Evolutionary conservation across 495 filamentous ascomycete genomes (phyloP), one percentile per base, ranked within the genome.

Genomic region (Halenospora varia): DNA sequence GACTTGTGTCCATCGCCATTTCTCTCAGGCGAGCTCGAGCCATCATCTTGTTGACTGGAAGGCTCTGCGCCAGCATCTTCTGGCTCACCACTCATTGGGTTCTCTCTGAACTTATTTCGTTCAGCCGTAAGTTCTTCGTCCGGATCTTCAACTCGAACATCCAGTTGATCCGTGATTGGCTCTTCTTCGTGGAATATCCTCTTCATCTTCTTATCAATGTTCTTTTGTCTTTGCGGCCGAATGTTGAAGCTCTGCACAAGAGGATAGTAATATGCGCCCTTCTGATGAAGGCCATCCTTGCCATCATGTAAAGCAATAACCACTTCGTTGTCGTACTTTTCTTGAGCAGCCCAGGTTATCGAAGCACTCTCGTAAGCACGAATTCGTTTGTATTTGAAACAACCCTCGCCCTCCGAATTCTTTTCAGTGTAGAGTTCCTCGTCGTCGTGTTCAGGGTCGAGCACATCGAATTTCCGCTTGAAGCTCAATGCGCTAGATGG

Each of bases 221-320:
- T 81, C 69, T 77, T 82, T 53, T 70, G 74, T 49, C 82, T 74
- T 69, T 82, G 79, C 25, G 75, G 80, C 56, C 75, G 71, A 60
- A 86, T 76, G 22, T 72, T 70, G 54, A 73, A 77, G 20, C 76
- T 85, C 71, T 90, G 88, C 53, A 89, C 72, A 60, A 97, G 82
- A 0, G 92, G 91, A 63, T 97, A 97, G 68, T 92, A 97, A 71
- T 89, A 97, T 9, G 89, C 92, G 18, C 81, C 94, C 62, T 81
- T 85, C 65, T 83, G 83, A 57, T 82, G 75, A 25, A 70, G 59
- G 46, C 67, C 59, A 52, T 69, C 60, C 50, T 73, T 72, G 57
- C 74, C 73, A 53, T 77, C 70, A 56, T 77, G 74, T 58, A 77
- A 71, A 10, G 75, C 71, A 1, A 83, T 62, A 39, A 82, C 73